A percentile compares a stretch with the other conserved stretches of the same genome.
These are phyloP conservation scores for Phytophthora sp. DNA, from an alignment of 352 stramenopile genomes.

Conservation along the genomic window DNA sequence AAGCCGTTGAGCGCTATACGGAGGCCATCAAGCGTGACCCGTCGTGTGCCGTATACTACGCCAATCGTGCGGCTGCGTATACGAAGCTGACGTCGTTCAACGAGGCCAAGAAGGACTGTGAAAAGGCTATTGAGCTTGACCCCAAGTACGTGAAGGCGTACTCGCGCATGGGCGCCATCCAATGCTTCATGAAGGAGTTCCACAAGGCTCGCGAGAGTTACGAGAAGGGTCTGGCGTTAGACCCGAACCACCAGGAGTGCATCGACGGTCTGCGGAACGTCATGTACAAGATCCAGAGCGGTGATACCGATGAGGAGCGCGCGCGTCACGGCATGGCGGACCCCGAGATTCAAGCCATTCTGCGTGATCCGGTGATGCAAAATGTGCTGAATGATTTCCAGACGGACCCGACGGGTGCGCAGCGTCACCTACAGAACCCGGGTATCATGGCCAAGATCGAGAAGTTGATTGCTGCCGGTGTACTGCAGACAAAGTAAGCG, in stretches of 20 bases:
- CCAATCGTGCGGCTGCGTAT: constrained; percentile 98
- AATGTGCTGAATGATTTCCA: constrained; percentile 98
- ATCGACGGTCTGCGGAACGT: constrained; percentile 96
- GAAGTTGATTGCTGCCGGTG: constrained; percentile 98
- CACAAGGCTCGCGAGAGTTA: constrained; percentile 99
- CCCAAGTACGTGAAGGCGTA: constrained; percentile 99
- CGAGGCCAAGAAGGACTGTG: constrained; percentile 93
- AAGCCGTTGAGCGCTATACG: constrained; percentile 94
- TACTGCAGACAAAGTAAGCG: constrained; percentile 94
- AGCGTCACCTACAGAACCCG: constrained; percentile 95
- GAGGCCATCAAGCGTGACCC: constrained; percentile 99
- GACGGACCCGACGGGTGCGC: constrained; percentile 91
- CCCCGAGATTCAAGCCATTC: constrained; percentile 98
- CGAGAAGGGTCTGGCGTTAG: constrained; percentile 95
- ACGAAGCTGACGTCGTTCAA: constrained; percentile 98
- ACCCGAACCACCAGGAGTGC: constrained; percentile 96
- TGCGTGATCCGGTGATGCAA: constrained; percentile 97
- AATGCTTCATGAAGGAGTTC: constrained; percentile 99
- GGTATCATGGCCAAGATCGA: constrained; percentile 98
- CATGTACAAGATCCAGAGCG: constrained; percentile 93
- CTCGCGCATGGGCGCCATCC: constrained; percentile 98
- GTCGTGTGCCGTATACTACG: constrained; percentile 97
- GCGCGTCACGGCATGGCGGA: constrained; percentile 98
- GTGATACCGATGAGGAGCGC: constrained; percentile 96
- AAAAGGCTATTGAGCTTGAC: constrained; percentile 98